Base-by-base conservation (phyloP, 1,284 basidiomycete species). In the Somion occarium region DNA sequence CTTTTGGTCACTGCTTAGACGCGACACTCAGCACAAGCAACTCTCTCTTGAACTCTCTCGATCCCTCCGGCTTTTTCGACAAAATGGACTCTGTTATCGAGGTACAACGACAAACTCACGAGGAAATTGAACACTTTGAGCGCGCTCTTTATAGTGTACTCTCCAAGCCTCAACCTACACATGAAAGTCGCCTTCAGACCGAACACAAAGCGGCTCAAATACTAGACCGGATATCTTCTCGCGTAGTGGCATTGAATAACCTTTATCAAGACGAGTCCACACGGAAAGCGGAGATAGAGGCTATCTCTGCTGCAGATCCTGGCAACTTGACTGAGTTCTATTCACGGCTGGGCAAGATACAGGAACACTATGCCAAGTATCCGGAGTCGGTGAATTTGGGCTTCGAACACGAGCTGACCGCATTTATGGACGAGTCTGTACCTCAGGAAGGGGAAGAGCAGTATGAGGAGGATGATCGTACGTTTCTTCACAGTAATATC, bases 341-440 rank as follows among this genome's bases (percentile, higher is more conserved):
- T 73, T 74, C 83, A 64, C 86, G 96, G 67, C 85, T 99, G 72
- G 86, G 83, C 64, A 91, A 89, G 78, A 85, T 99, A 68, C 92
- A 94, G 73, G 93, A 96, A 64, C 93, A 98, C 78, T 89, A 98
- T 78, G 80, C 81, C 68, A 93, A 92, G 75, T 97, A 98, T 78
- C 93, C 93, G 70, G 88, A 93, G 73, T 77, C 86, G 70, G 79
- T 85, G 65, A 76, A 87, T 73, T 83, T 84, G 65, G 83, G 85
- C 59, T 84, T 92, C 70, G 81, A 92, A 67, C 74, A 83, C 54
- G 91, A 94, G 71, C 76, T 95, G 58, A 83, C 86, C 50, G 80
- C 85, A 61, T 78, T 95, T 61, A 71, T 89, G 61, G 85, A 87
- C 48, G 89, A 91, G 51, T 81, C 79, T 44, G 75, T 79, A 53